phyloP scores from a whole-genome alignment of 768 basidiomycete genomes.

The Piloderma croceum region DNA sequence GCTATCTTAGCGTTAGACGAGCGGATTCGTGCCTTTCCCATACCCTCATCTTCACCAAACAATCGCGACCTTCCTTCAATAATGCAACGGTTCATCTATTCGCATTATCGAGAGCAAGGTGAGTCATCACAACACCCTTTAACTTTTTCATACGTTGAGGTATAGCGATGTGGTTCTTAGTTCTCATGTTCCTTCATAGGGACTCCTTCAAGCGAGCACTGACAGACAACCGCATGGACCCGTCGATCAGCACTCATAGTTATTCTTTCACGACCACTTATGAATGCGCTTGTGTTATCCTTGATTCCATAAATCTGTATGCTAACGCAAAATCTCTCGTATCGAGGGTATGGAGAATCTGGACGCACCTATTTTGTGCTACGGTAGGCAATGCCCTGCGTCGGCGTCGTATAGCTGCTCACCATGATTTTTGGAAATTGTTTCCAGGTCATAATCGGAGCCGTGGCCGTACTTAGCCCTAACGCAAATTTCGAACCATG shows the following conservation, averaged over 20 bases:
- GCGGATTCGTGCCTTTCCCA: slow-evolving; percentile 37
- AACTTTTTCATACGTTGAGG: no score
- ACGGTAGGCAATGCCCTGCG: slow-evolving; percentile 44
- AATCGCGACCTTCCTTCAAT: slow-evolving; percentile 29
- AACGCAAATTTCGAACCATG: slow-evolving; percentile 40
- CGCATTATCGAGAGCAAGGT: slow-evolving; percentile 17
- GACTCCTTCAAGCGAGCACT: slow-evolving; percentile 54
- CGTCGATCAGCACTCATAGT: slow-evolving; percentile 41
- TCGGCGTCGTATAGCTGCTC: no score
- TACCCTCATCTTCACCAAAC: slow-evolving; percentile 10
- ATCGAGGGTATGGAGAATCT: slow-evolving; percentile 52
- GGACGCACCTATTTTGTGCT: slow-evolving; percentile 52
- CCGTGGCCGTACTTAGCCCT: slow-evolving; percentile 43
- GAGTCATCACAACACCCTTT: no score
- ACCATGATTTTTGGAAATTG: no score
- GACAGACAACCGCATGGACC: slow-evolving; percentile 40
- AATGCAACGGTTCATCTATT: slow-evolving; percentile 25
- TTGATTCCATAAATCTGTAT: slow-evolving; percentile 38
- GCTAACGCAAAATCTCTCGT: slow-evolving; percentile 39
- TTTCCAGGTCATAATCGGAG: slow-evolving; percentile 54
- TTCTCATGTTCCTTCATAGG: slow-evolving; percentile 51
- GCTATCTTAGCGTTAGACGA: slow-evolving; percentile 43
- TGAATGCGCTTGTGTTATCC: slow-evolving; percentile 42
- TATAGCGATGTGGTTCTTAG: no score
- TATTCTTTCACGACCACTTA: slow-evolving; percentile 50